These are phyloP conservation scores for Paramyrothecium sp. DNA, from an alignment of 2,329 filamentous ascomycete genomes.

Conservation along the genomic window DNA sequence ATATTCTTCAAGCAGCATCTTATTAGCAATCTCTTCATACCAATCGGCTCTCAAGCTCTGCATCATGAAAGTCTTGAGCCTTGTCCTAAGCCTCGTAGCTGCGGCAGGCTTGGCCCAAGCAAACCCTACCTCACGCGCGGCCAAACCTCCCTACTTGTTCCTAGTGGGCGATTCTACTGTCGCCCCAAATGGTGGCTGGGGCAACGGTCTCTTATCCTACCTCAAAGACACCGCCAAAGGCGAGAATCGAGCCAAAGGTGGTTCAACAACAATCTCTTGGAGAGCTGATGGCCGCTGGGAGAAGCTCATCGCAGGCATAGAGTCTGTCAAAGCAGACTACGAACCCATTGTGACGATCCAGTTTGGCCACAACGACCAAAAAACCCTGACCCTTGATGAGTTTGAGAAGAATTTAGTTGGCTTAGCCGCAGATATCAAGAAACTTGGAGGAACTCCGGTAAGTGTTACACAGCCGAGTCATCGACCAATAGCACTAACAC, in stretches of 20 bases:
- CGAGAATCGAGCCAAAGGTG: slow-evolving; percentile 53
- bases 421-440: not conserved
- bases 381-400: slow-evolving; percentile 41
- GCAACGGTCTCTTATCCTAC: slow-evolving; percentile 51
- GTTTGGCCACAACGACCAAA: slow-evolving; percentile 63
- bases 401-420: slow-evolving; percentile 18
- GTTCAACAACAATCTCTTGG: slow-evolving; percentile 54
- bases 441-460: not conserved
- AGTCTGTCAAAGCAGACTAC: slow-evolving; percentile 30
- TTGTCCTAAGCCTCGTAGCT: not conserved
- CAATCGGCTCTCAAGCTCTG: too few species aligned
- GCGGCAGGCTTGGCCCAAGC: not conserved
- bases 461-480: not conserved
- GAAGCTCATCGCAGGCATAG: slow-evolving; percentile 40
- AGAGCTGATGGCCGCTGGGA: slow-evolving; percentile 49
- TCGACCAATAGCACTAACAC: not conserved
- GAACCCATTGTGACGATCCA: slow-evolving; percentile 25
- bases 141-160: slow-evolving; percentile 38
- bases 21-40: too few species aligned
- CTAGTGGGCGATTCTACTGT: slow-evolving; percentile 48
- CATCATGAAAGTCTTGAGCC: not conserved
- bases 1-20: too few species aligned
- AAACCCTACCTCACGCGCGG: not conserved
- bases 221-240: slow-evolving; percentile 46
- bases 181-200: slow-evolving; percentile 48